These are phyloP conservation scores for Tricholoma flavovirens DNA, from an alignment of 768 basidiomycete genomes.

Conservation along the genomic window DNA sequence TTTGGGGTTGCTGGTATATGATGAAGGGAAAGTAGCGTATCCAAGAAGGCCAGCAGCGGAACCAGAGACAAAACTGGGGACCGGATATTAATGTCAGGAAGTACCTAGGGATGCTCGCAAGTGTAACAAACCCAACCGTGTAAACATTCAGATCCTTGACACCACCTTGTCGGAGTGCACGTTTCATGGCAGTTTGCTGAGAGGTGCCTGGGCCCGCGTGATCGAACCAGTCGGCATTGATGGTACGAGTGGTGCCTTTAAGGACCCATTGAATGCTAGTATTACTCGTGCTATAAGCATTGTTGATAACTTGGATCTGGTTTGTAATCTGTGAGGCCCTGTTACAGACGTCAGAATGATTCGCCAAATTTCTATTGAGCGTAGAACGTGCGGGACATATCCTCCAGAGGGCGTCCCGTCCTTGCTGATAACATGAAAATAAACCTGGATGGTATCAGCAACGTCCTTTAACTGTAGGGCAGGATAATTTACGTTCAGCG, in stretches of 20 bases:
- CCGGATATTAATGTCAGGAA: background rate
- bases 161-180: constrained; percentile 34
- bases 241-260: constrained; percentile 34
- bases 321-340: too few species aligned
- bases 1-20: constrained; percentile 30
- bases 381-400: too few species aligned
- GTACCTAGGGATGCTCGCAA: background rate
- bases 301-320: too few species aligned
- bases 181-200: constrained; percentile 45
- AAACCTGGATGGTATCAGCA: background rate
- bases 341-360: too few species aligned
- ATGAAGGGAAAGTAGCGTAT: constrained; percentile 48
- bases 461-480: background rate
- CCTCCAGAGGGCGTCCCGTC: too few species aligned
- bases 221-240: constrained; percentile 45
- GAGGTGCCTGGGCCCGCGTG: constrained; percentile 29
- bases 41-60: constrained; percentile 36
- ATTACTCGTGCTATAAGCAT: constrained; percentile 27
- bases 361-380: too few species aligned
- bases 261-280: constrained; percentile 36
- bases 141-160: constrained; percentile 42
- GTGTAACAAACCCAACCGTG: constrained; percentile 37
- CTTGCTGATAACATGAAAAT: too few species aligned
- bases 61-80: constrained; percentile 31
- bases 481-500: constrained; percentile 14